Evolutionary conservation across 768 basidiomycete genomes (phyloP), one percentile per base, ranked within the genome.

Genomic region (Kwoniella botswanensis): DNA sequence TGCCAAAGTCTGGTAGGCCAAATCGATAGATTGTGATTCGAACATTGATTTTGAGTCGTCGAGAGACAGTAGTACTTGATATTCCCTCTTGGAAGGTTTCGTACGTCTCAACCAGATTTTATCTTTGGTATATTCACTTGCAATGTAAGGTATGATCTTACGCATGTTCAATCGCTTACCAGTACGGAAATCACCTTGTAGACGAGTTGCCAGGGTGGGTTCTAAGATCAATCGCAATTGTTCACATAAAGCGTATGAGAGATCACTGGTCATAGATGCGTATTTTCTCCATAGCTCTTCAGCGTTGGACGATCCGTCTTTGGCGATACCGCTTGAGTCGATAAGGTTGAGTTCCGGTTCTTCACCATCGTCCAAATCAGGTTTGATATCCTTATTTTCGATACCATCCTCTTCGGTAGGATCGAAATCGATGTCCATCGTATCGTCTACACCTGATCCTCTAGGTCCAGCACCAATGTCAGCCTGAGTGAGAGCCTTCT

Each of bases 121-220:
- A 87, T 99, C 96, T 83, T 98, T 98, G 63, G 95, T 98, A 86
- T 93, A 99, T 85, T 99, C 97, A 85, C 92, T 93, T 44, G 97
- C 96, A 71, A 99, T 95, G 86, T 96, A 98, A 3, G 92, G 90
- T 71, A 99, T 95, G 82, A 98, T 93, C 85, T 95, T 95, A 83
- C 95, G 94, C 96, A 98, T 98, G 84, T 98, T 98, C 41, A 99
- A 88, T 21, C 96, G 88, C 85, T 99, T 99, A 63, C 97, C 97
- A 0, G 93, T 95, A 41, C 95, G 92, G 84, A 97, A 99, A 86
- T 98, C 97, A 50, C 97, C 97, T 84, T 92, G 91, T 55, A 99
- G 87, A 22, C 97, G 89, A 6, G 96, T 97, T 5, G 97, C 94
- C 60, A 92, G 86, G 0, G 96, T 98, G 0, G 97, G 97, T 73